Base-by-base conservation (phyloP, 75 land plant genomes). In the Pinus tabuliformis region DNA sequence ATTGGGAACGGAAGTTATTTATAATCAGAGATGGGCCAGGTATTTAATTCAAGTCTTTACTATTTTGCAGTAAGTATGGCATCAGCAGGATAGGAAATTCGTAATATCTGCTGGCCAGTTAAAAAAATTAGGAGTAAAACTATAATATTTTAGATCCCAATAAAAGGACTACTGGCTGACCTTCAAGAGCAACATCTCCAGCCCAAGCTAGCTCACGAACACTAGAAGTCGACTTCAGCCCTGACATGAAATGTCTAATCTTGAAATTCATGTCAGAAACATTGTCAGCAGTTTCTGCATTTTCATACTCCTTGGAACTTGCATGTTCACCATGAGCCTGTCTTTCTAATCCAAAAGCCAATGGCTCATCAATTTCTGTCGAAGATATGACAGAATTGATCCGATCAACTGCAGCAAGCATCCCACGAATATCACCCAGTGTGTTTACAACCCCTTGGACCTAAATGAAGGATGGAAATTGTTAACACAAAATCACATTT, bases 361-460 rank as follows among this genome's bases (percentile, higher is more conserved):
- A 89, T 58, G 92, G 89, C 62, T 89, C 91, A 80, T 95, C 98
- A 75, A 86, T 84, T 74, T 93, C 92, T 16, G 80, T 78, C 14
- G 81, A 73, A 45, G 87, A 82, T 72, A 95, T 75, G 64, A 95
- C 72, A 57, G 84, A 81, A 81, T 95, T 95, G 72, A 95, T 89
- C 62, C 98, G 84, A 68, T 89, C 96, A 65, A 88, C 82, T 68
- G 98, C 90, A 65, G 98, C 93, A 70, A 91, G 72, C 39, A 83
- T 81, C 57, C 90, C 87, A 56, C 96, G 91, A 70, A 93, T 85
- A 86, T 95, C 92, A 62, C 95, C 99, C 58, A 97, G 83, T 49
- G 99, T 89, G 75, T 97, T 97, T 20, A 97, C 99, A 52, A 91
- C 74, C 12, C 99, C 99, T 97, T 97, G 99, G 64, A 97, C 98